These are phyloP conservation scores for Pseudogymnoascus sp. DNA, from an alignment of 2,329 filamentous ascomycete genomes.

Conservation along the genomic window DNA sequence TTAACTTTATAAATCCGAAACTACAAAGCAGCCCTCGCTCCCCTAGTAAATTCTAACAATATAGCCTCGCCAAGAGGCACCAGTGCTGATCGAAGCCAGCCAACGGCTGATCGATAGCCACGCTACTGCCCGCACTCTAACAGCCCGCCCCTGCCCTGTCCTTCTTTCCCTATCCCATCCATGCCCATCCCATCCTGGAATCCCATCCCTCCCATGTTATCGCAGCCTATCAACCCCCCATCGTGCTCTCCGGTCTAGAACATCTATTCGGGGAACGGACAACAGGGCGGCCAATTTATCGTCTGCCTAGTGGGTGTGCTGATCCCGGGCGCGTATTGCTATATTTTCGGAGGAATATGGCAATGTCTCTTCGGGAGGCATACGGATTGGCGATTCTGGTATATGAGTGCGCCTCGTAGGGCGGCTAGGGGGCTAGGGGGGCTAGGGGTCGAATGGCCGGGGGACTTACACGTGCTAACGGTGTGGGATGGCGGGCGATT, in stretches of 20 bases:
- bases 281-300: background rate
- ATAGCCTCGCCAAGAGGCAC: background rate
- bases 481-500: background rate
- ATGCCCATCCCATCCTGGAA: constrained; percentile 15
- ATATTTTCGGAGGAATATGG: background rate
- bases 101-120: background rate
- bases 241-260: background rate
- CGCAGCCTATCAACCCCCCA: background rate
- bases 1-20: no score
- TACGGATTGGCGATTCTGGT: background rate
- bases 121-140: constrained; percentile 10
- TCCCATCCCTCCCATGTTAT: background rate
- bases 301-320: background rate
- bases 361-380: background rate
- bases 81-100: background rate
- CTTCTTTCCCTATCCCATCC: background rate
- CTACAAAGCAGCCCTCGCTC: no score
- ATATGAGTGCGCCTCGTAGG: background rate
- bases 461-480: background rate
- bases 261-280: background rate
- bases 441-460: background rate
- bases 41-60: no score
- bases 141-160: background rate
- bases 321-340: background rate
- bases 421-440: background rate